Conservation (phyloP, 257 asterid genomes). For the Solanum tarijense region DNA sequence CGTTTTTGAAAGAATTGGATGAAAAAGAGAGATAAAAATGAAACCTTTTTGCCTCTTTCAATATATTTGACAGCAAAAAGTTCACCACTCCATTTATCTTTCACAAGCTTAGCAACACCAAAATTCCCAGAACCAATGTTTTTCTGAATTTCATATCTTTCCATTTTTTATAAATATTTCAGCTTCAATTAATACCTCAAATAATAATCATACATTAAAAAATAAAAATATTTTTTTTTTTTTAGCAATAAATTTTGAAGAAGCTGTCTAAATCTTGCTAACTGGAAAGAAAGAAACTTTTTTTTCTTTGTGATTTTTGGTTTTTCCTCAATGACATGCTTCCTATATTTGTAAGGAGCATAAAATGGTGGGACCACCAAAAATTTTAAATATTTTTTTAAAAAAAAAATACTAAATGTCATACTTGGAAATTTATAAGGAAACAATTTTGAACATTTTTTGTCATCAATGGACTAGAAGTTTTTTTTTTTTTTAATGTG, state of each 20-base stretch:
- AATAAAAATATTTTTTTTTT: no score
- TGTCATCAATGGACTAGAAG: neutral
- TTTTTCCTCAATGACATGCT: neutral
- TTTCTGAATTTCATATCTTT: conserved; percentile 1
- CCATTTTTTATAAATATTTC: neutral
- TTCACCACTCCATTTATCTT: conserved; percentile 21
- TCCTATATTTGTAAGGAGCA: neutral
- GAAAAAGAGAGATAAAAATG: neutral
- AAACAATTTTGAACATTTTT: neutral
- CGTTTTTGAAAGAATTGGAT: neutral
- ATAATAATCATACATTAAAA: neutral
- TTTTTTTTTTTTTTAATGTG: neutral
- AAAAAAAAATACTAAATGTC: no score
- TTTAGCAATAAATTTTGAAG: neutral
- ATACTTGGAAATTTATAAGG: neutral
- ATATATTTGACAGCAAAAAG: conserved; percentile 35
- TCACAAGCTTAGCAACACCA: conserved; percentile 4
- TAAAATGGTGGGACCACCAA: neutral
- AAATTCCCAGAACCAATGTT: conserved; percentile 8
- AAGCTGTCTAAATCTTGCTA: neutral
- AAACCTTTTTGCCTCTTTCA: conserved; percentile 44
- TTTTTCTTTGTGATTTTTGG: neutral
- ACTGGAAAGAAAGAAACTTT: neutral
- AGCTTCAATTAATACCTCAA: neutral
- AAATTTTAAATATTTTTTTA: neutral